Evolutionary conservation across 192 early-diverging fungal genomes (phyloP), one percentile per base, ranked within the genome.

Genomic region (Linnemannia elongata): DNA sequence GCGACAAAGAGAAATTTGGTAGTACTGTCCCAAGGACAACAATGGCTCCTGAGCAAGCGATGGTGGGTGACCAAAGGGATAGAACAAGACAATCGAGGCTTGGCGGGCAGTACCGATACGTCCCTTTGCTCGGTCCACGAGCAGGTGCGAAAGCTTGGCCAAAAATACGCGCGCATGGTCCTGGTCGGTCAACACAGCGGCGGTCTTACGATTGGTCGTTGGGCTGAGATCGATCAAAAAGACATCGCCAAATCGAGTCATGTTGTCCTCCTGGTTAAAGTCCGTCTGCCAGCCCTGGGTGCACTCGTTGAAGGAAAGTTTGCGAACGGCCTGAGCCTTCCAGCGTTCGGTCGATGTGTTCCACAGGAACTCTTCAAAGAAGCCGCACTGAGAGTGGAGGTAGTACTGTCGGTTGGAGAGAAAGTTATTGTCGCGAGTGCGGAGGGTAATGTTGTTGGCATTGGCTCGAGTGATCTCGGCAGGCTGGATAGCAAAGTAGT

Each of bases 301-400:
- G 70, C 85, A 87, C 20, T 87, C 79, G 12, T 78, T 73, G 30
- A 78, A 87, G 4, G 76, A 69, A 6, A 87, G 71, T 12, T 80
- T 76, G 36, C 85, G 79, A 0, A 72, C 79, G 20, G 66, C 76
- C 24, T 75, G 36, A 6, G 85, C 79, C 41, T 71, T 81, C 85
- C 85, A 87, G 7, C 74, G 69, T 22, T 55, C 76, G 18, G 85
- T 35, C 22, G 85, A 72, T 12, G 76, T 87, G n/a, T 81, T 81
- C 85, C 85, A 87, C 72, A 87, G 75, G 74, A 87, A 87, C 72
- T 87, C 80, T 42, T 87, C 85, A 42, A 87, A 87, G 39, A 78
- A 87, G 41, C 69, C 55, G 69, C 85, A 87, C 68, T 87, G 85
- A 33, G 85, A 87, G 39, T 87, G 85, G 36, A 87, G 22, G 30